phyloP scores from a whole-genome alignment of 129 eudicot genomes.

The Ambrosia artemisiifolia region DNA sequence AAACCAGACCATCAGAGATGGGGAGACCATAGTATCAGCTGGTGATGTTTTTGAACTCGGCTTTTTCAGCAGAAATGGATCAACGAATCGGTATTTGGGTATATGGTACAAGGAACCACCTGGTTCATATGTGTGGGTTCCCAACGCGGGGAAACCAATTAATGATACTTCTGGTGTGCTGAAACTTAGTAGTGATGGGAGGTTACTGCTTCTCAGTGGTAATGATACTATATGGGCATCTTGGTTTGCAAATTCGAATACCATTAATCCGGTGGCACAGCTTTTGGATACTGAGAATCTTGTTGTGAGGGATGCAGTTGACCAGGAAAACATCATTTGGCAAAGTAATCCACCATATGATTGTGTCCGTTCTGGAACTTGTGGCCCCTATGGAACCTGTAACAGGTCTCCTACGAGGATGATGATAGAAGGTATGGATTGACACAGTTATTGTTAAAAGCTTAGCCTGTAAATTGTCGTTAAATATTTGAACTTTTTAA shows the following conservation, averaged over 20 bases:
- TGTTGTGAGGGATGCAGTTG: conserved; percentile 15
- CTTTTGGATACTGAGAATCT: conserved; percentile 30
- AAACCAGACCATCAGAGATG: conserved; percentile 12
- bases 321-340: conserved; percentile 2
- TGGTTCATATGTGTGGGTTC: conserved; percentile 14
- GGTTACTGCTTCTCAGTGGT: not conserved
- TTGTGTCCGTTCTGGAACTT: conserved; percentile 33
- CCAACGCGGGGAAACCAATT: not conserved
- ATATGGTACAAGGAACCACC: conserved; percentile 18
- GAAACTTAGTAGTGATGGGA: conserved; percentile 1
- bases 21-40: not conserved
- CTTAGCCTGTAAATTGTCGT: not conserved
- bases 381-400: conserved; percentile 49
- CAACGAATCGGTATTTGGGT: conserved; percentile 2
- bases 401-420: conserved; percentile 21
- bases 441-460: not conserved
- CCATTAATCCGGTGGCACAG: not conserved
- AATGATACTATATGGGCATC: conserved; percentile 19
- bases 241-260: not conserved
- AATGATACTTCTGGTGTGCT: conserved; percentile 2
- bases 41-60: not conserved
- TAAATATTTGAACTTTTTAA: not conserved
- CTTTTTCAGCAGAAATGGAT: not conserved
- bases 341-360: conserved; percentile 8
- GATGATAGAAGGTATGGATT: not conserved